phyloP scores from a whole-genome alignment of 257 asterid genomes.

The Solanum rostratum region DNA sequence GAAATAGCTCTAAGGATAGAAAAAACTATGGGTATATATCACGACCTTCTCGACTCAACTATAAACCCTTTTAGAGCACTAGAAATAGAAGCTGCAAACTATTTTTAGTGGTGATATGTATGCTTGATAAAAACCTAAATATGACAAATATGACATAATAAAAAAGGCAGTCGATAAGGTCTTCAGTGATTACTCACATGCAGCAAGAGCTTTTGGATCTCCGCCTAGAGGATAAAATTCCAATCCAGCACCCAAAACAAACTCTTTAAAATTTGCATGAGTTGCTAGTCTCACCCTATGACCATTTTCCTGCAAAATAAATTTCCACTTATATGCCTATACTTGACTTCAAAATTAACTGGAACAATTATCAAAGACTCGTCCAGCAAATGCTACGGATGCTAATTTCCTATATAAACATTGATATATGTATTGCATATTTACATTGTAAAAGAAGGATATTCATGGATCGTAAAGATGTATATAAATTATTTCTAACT shows the following conservation, averaged over 20 bases:
- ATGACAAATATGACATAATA: background rate
- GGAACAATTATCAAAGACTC: background rate
- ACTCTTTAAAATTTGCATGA: slow-evolving; percentile 74
- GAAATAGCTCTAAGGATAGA: background rate
- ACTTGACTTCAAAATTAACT: background rate
- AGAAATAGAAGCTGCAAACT: background rate
- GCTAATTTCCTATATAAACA: background rate
- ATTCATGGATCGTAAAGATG: background rate
- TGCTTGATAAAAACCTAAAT: background rate
- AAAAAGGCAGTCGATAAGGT: background rate
- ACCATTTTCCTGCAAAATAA: slow-evolving; percentile 59
- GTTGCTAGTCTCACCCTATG: slow-evolving; percentile 86
- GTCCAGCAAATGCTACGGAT: background rate
- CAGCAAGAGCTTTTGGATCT: slow-evolving; percentile 89
- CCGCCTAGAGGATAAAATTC: slow-evolving; percentile 92
- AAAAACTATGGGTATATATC: background rate
- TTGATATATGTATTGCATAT: background rate
- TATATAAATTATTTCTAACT: background rate
- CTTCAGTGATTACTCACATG: slow-evolving; percentile 37
- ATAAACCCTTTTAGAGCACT: background rate
- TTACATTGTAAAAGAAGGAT: background rate
- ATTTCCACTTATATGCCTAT: slow-evolving; percentile 1
- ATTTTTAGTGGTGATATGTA: background rate
- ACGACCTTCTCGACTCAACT: background rate
- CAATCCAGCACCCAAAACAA: slow-evolving; percentile 66